Conservation (phyloP, 345 rosid species). For the Linum usitatissimum region DNA sequence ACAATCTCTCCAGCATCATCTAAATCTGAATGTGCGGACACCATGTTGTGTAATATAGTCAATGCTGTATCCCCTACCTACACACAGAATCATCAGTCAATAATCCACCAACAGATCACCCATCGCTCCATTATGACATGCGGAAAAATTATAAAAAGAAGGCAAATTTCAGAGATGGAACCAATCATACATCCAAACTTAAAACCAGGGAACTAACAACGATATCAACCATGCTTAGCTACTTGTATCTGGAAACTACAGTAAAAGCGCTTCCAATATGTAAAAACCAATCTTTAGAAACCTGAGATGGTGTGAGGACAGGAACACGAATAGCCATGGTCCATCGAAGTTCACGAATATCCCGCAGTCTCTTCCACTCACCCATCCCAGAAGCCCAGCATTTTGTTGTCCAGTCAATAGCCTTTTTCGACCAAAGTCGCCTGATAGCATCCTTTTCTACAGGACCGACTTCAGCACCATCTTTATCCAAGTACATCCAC, state of each 20-base stretch:
- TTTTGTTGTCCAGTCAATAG: conserved; percentile 78
- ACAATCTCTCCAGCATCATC: conserved; percentile 99
- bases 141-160: neutral
- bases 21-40: conserved; percentile 93
- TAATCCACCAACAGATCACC: neutral
- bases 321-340: conserved; percentile 85
- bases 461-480: conserved; percentile 83
- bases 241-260: neutral
- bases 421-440: conserved; percentile 89
- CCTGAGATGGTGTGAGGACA: conserved; percentile 92
- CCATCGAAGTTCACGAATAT: conserved; percentile 99
- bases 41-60: conserved; percentile 93
- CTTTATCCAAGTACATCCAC: conserved; percentile 79
- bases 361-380: conserved; percentile 92
- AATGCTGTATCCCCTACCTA: conserved; percentile 95
- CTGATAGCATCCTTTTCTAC: conserved; percentile 91
- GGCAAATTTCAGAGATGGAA: neutral
- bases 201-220: neutral
- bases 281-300: conserved; percentile 5
- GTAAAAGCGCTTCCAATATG: conserved; percentile 1
- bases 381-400: conserved; percentile 94
- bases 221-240: neutral
- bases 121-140: neutral
- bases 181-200: neutral
- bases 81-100: conserved; percentile 16